Conservation (phyloP, 352 stramenopile species). For the Lagenidium sp. region DNA sequence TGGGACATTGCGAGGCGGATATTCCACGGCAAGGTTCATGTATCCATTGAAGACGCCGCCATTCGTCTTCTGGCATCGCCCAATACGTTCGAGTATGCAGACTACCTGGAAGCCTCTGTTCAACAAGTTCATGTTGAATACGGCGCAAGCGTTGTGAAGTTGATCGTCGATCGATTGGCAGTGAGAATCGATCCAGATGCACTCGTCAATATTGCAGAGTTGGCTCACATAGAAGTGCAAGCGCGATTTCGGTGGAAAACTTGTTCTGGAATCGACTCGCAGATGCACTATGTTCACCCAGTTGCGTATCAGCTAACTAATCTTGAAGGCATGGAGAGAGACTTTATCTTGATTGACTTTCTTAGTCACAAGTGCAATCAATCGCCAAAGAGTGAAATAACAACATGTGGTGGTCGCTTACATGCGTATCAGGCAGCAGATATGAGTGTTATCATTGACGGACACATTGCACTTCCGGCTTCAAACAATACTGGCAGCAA, state of each 20-base stretch:
- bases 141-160: slow-evolving; percentile 14
- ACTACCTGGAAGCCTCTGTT: slow-evolving; percentile 42
- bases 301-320: slow-evolving; percentile 19
- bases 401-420: too few relatives aligned
- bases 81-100: slow-evolving; percentile 38
- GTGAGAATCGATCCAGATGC: slow-evolving; percentile 63
- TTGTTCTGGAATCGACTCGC: too few relatives aligned
- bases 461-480: slow-evolving; percentile 24
- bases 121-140: slow-evolving; percentile 27
- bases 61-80: slow-evolving; percentile 32
- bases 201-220: slow-evolving; percentile 47
- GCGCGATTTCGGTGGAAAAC: too few relatives aligned
- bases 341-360: too few relatives aligned
- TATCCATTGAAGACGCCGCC: slow-evolving; percentile 26
- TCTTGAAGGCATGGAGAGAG: too few relatives aligned
- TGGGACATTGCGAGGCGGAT: slow-evolving; percentile 54
- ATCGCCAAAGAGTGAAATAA: too few relatives aligned
- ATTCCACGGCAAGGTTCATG: slow-evolving; percentile 38
- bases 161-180: slow-evolving; percentile 34
- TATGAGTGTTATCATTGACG: slow-evolving; percentile 37
- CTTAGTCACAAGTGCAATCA: too few relatives aligned
- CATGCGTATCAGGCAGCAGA: too few relatives aligned
- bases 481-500: slow-evolving; percentile 17
- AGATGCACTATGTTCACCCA: slow-evolving; percentile 47
- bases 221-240: slow-evolving; percentile 46